phyloP scores from a whole-genome alignment of 805 yeast species.

The Candida yuanshanica region DNA sequence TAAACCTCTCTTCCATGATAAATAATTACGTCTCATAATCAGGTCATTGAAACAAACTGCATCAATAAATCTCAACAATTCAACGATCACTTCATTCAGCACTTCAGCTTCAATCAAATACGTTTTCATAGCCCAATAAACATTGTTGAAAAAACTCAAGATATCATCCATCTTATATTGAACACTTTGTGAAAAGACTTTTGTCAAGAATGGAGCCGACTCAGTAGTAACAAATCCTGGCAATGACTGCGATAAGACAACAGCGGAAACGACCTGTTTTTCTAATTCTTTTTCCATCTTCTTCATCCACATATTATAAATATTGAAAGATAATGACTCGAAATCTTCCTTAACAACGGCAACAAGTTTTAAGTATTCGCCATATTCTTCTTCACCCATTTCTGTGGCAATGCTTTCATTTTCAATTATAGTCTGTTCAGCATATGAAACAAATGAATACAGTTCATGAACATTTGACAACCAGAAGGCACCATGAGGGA shows the following conservation, averaged over 20 bases:
- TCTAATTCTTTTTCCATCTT: conserved; percentile 87
- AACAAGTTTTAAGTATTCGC: conserved; percentile 82
- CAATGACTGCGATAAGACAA: conserved; percentile 86
- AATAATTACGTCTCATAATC: conserved; percentile 88
- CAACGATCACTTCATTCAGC: conserved; percentile 76
- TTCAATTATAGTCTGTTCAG: conserved; percentile 85
- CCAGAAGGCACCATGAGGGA: conserved; percentile 96
- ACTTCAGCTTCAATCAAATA: conserved; percentile 84
- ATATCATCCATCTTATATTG: conserved; percentile 93
- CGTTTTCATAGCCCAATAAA: conserved; percentile 89
- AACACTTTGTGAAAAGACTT: conserved; percentile 66
- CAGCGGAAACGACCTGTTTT: conserved; percentile 91
- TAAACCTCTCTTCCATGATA: conserved; percentile 96
- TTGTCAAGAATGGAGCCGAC: conserved; percentile 69
- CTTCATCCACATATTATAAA: conserved; percentile 96
- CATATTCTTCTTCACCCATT: conserved; percentile 85
- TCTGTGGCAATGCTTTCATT: conserved; percentile 75
- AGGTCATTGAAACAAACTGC: conserved; percentile 93
- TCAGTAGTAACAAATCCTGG: conserved; percentile 95
- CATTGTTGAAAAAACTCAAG: conserved; percentile 79
- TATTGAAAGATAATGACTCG: conserved; percentile 86
- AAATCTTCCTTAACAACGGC: conserved; percentile 92
- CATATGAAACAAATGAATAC: conserved; percentile 89
- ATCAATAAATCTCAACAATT: conserved; percentile 80
- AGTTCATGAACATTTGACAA: conserved; percentile 92